Evolutionary conservation across 352 stramenopile species (phyloP).

Genomic region (Pythium aristosporum): DNA sequence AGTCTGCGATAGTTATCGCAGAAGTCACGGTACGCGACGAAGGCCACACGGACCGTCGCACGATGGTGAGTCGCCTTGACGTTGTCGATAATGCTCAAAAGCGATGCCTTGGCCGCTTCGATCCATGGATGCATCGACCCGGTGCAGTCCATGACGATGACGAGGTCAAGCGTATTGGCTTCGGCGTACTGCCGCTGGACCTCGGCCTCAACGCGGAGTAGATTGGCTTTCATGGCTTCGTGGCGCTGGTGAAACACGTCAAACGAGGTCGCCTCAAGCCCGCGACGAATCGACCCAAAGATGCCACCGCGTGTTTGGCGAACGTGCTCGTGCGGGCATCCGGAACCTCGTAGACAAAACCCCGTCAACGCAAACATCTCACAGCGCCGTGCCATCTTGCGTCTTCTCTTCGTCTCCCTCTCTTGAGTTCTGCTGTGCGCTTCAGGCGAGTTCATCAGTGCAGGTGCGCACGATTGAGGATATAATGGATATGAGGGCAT

Average conservation of each 20-base stretch:
- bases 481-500: too few species aligned
- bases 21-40: constrained; percentile 49
- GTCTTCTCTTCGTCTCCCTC: too few species aligned
- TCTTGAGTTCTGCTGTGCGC: too few species aligned
- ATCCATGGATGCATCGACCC: constrained; percentile 41
- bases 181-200: constrained; percentile 22
- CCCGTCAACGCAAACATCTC: constrained; percentile 1
- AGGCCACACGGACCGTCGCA: constrained; percentile 32
- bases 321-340: not conserved
- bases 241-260: constrained; percentile 24
- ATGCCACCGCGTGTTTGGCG: not conserved
- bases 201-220: constrained; percentile 20
- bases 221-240: constrained; percentile 25
- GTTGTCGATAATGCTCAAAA: constrained; percentile 34
- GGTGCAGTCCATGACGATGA: constrained; percentile 53
- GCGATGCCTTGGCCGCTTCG: constrained; percentile 25
- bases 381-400: not conserved
- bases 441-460: too few species aligned
- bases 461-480: too few species aligned
- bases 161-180: constrained; percentile 36
- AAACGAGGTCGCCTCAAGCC: not conserved
- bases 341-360: not conserved
- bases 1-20: constrained; percentile 30
- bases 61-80: constrained; percentile 27
- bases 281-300: not conserved